These are phyloP conservation scores for Aspergillus olivimuriae DNA, from an alignment of 495 filamentous ascomycete genomes.

Conservation along the genomic window DNA sequence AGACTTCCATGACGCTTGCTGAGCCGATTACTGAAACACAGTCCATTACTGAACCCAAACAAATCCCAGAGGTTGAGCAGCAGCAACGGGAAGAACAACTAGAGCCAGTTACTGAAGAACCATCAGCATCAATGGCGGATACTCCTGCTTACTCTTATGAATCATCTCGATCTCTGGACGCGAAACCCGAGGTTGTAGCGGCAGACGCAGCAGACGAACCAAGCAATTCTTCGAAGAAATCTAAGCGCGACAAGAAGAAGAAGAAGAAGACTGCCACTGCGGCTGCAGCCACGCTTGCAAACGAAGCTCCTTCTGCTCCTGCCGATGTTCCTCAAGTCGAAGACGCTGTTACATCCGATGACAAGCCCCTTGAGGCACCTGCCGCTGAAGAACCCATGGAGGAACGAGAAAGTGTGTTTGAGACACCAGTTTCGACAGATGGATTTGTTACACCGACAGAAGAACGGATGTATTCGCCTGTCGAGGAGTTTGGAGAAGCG, in stretches of 20 bases:
- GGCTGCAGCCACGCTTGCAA: conserved; percentile 2
- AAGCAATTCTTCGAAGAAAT: conserved; percentile 32
- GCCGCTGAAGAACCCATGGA: neutral
- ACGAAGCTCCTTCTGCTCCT: conserved; percentile 1
- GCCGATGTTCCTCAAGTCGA: neutral
- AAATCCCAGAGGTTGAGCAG: no score
- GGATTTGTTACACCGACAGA: neutral
- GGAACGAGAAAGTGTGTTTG: no score
- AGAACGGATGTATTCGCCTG: neutral
- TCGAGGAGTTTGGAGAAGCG: neutral
- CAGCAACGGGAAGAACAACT: no score
- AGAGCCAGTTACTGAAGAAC: no score
- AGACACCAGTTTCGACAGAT: neutral
- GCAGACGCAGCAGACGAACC: no score
- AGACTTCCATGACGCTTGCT: neutral
- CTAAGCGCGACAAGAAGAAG: conserved; percentile 30
- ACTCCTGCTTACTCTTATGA: neutral
- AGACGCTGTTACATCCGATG: neutral
- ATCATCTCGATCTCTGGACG: neutral
- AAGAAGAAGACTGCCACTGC: conserved; percentile 28
- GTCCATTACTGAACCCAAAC: no score
- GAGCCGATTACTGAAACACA: no score
- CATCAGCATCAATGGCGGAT: no score
- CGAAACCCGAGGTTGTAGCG: conserved; percentile 5
- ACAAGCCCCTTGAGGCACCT: neutral